phyloP scores from a whole-genome alignment of 1,284 basidiomycete genomes.

The Cryptococcus depauperatus region DNA sequence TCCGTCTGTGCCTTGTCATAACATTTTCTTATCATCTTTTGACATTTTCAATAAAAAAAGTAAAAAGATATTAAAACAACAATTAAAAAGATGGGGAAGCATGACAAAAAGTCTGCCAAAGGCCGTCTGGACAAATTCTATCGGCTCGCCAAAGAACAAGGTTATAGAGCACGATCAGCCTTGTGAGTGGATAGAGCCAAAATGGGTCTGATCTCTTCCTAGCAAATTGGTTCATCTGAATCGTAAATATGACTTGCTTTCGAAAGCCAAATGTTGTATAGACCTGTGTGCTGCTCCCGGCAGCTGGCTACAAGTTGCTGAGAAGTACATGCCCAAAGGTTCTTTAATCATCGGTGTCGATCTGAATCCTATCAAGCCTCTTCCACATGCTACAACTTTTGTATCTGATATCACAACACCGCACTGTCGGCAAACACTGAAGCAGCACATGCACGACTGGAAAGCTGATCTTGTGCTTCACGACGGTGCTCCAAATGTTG shows the following conservation, averaged over 20 bases:
- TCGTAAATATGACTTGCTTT: conserved; percentile 92
- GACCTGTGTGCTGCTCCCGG: conserved; percentile 98
- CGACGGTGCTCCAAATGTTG: conserved; percentile 99
- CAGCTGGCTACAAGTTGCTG: conserved; percentile 98
- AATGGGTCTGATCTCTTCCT: not conserved
- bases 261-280: conserved; percentile 85
- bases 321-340: conserved; percentile 95
- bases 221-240: conserved; percentile 96
- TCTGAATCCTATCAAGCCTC: conserved; percentile 90
- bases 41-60: no score
- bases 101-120: conserved; percentile 56
- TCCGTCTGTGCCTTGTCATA: no score
- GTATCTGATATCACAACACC: conserved; percentile 91
- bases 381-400: conserved; percentile 88
- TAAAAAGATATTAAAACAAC: no score
- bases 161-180: conserved; percentile 96
- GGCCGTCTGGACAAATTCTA: conserved; percentile 94
- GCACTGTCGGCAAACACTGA: conserved; percentile 79
- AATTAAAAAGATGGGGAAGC: conserved; percentile 50
- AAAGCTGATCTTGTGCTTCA: conserved; percentile 99
- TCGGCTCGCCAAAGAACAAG: conserved; percentile 74
- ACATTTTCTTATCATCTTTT: no score
- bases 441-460: conserved; percentile 92
- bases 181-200: conserved; percentile 50
- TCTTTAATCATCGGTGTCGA: conserved; percentile 96